phyloP scores from a whole-genome alignment of 1,139 yeast species.

The Fermentozyma sake region DNA sequence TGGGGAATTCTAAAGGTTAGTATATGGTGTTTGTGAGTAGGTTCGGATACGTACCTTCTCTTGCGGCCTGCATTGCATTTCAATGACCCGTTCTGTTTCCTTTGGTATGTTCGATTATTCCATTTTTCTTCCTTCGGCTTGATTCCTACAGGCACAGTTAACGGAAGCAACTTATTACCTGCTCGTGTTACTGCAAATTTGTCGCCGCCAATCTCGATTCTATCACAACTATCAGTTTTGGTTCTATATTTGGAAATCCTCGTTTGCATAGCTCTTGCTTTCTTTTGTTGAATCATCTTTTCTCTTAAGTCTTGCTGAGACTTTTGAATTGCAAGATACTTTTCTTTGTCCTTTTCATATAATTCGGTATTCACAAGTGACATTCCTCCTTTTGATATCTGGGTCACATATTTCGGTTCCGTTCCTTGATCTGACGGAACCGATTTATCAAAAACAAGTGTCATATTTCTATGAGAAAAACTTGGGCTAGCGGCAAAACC shows the following conservation, averaged over 20 bases:
- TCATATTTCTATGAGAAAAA: conserved; percentile 20
- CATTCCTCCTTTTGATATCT: conserved; percentile 30
- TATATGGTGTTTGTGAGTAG: conserved; percentile 4
- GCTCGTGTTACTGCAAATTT: conserved; percentile 29
- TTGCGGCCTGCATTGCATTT: conserved; percentile 11
- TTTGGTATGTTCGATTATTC: conserved; percentile 24
- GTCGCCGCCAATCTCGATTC: conserved; percentile 29
- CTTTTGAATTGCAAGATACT: conserved; percentile 8
- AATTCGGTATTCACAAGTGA: conserved; percentile 31
- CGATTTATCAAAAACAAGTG: conserved; percentile 15
- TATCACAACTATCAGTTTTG: conserved; percentile 33
- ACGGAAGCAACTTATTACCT: conserved; percentile 31
- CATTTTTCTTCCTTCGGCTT: conserved; percentile 19
- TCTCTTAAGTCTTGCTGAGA: conserved; percentile 14
- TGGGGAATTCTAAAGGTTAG: conserved; percentile 15
- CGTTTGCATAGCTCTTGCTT: conserved; percentile 6
- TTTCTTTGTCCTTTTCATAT: conserved; percentile 28
- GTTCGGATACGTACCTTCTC: conserved; percentile 6
- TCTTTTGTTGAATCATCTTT: conserved; percentile 12
- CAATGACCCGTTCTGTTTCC: conserved; percentile 26
- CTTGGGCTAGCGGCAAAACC: conserved; percentile 2
- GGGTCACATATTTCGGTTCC: conserved; percentile 14
- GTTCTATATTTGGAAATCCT: conserved; percentile 21
- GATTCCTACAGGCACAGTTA: conserved; percentile 15
- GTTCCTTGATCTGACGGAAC: not conserved